phyloP scores from a whole-genome alignment of 345 rosid genomes.

The Ricinus communis region DNA sequence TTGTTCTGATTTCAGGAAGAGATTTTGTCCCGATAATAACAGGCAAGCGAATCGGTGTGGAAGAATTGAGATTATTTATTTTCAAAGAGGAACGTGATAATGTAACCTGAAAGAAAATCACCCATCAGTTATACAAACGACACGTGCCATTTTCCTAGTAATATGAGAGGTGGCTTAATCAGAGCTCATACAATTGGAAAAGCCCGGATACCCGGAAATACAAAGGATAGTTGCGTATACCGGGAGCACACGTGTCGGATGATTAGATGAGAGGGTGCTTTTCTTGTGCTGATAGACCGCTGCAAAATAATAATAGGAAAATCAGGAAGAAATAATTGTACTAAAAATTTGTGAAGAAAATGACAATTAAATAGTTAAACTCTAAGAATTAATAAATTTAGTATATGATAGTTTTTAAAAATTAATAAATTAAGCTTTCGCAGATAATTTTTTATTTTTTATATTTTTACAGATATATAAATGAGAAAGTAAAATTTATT shows the following conservation, averaged over 20 bases:
- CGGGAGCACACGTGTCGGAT: neutral
- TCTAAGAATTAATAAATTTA: no score
- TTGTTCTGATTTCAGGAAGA: neutral
- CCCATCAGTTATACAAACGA: neutral
- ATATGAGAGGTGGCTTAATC: neutral
- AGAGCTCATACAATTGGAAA: neutral
- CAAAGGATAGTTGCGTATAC: neutral
- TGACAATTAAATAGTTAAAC: no score
- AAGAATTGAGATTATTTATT: neutral
- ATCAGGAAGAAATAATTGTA: no score
- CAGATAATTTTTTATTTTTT: no score
- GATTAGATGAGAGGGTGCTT: neutral
- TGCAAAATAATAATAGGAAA: neutral
- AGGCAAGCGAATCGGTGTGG: neutral
- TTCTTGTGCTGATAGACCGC: neutral
- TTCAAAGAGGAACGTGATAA: neutral
- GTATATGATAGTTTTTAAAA: no score
- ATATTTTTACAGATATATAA: no score
- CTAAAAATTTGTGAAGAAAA: no score
- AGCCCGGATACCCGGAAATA: no score
- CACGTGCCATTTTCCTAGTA: neutral
- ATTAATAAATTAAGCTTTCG: no score
- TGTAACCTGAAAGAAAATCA: neutral
- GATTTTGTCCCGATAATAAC: constrained; percentile 7
- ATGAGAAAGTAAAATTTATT: no score